Conservation (phyloP, 106 monocot species). For the Phalaenopsis aphrodite region DNA sequence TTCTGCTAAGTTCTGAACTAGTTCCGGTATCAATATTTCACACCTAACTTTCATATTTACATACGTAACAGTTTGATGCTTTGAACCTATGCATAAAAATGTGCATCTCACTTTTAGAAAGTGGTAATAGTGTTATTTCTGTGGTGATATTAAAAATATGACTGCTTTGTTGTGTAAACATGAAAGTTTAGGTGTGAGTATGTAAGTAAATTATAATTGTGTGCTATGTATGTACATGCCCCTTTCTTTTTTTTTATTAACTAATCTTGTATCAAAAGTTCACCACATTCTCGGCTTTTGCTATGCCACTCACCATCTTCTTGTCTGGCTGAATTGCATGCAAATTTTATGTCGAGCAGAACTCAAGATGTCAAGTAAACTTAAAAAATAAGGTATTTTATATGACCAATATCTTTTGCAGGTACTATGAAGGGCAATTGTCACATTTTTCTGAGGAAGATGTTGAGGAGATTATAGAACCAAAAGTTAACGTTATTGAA, state of each 20-base stretch:
- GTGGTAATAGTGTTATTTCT: too few relatives aligned
- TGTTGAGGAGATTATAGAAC: constrained; percentile 35
- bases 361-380: background rate
- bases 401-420: constrained; percentile 16
- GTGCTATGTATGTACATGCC: too few relatives aligned
- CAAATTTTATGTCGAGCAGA: background rate
- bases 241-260: background rate
- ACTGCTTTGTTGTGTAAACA: too few relatives aligned
- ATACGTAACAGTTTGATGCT: too few relatives aligned
- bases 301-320: background rate
- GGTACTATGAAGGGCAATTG: constrained; percentile 89
- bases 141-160: too few relatives aligned
- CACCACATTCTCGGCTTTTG: background rate
- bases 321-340: background rate
- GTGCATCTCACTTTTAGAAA: too few relatives aligned
- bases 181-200: too few relatives aligned
- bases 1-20: too few relatives aligned
- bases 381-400: background rate
- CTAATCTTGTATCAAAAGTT: background rate
- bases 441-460: constrained; percentile 49
- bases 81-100: too few relatives aligned
- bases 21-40: too few relatives aligned
- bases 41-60: too few relatives aligned
- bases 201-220: too few relatives aligned
- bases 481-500: constrained; percentile 52